Percentiles rank a stretch among this genome's conserved stretches.
phyloP scores from a whole-genome alignment of 176 grass and related monocot genomes.

The Carex pumila region DNA sequence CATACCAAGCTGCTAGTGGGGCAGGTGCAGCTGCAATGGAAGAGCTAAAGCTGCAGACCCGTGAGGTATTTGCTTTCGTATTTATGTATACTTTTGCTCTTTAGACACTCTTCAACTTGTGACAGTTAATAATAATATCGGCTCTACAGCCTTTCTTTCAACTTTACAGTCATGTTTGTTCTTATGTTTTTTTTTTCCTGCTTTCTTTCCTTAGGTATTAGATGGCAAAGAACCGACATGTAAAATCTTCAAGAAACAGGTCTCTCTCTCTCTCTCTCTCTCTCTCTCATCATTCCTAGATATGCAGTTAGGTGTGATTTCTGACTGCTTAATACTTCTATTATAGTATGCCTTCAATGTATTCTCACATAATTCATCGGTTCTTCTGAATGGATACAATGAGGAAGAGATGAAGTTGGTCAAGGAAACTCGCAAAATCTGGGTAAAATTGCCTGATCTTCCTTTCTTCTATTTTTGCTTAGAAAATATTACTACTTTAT shows the following conservation, averaged over 20 bases:
- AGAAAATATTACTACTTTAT: not conserved
- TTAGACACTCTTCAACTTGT: not conserved
- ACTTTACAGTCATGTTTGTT: not conserved
- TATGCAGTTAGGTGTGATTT: not conserved
- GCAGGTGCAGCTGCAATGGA: constrained; percentile 94
- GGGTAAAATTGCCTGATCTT: constrained; percentile 43
- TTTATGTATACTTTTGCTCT: not conserved
- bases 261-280: constrained; percentile 22
- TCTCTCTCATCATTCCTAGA: not conserved
- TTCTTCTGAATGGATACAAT: constrained; percentile 92
- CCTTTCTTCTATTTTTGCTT: not conserved
- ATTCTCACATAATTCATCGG: constrained; percentile 86
- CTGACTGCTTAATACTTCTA: constrained; percentile 20
- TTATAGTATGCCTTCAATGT: constrained; percentile 97
- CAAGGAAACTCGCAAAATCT: constrained; percentile 88
- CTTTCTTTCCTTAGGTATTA: constrained; percentile 59
- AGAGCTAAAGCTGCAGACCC: constrained; percentile 82
- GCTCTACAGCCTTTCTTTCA: too few species aligned
- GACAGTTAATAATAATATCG: too few species aligned
- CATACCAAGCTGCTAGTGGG: constrained; percentile 97
- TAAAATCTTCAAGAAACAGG: constrained; percentile 90
- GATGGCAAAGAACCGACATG: constrained; percentile 90
- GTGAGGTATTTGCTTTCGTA: constrained; percentile 41
- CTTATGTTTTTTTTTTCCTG: not conserved
- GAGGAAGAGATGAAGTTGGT: constrained; percentile 99